These are phyloP conservation scores for Lepidium didymum DNA, from an alignment of 345 rosid genomes.

Conservation along the genomic window DNA sequence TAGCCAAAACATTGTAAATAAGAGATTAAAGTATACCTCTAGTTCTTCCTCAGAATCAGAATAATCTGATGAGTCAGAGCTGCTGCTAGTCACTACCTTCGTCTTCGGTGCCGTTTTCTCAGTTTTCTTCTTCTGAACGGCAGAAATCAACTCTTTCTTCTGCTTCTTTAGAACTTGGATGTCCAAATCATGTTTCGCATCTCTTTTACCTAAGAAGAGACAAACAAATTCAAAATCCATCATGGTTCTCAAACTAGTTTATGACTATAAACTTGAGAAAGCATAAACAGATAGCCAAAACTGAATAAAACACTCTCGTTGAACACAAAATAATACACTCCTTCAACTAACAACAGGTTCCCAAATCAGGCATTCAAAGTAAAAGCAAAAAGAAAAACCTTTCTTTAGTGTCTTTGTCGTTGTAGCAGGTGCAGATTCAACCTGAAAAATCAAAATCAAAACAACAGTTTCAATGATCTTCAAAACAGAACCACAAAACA, in stretches of 20 bases:
- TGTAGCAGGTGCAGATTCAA: slow-evolving; percentile 29
- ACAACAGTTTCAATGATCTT: neutral
- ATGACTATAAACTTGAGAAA: too few species aligned
- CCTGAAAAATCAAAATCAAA: slow-evolving; percentile 16
- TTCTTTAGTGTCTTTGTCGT: slow-evolving; percentile 35
- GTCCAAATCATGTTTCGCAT: slow-evolving; percentile 40
- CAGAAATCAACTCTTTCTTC: slow-evolving; percentile 38
- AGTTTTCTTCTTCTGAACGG: slow-evolving; percentile 35
- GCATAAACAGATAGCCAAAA: too few species aligned
- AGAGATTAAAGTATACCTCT: slow-evolving; percentile 18
- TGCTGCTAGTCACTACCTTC: slow-evolving; percentile 40
- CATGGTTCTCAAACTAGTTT: neutral
- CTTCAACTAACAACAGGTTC: neutral
- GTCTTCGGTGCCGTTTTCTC: slow-evolving; percentile 31
- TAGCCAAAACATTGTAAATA: neutral
- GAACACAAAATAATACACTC: neutral
- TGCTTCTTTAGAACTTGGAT: slow-evolving; percentile 51
- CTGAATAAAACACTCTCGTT: neutral
- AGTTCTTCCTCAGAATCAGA: slow-evolving; percentile 56
- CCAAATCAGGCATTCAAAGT: neutral
- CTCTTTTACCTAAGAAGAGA: slow-evolving; percentile 49
- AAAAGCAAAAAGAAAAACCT: slow-evolving; percentile 9
- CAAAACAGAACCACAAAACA: neutral
- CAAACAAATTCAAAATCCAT: neutral
- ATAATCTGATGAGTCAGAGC: slow-evolving; percentile 31